A percentile compares a stretch with the other conserved stretches of the same genome.
Evolutionary conservation across 352 stramenopile genomes (phyloP).

Genomic region (Globisporangium canariense): DNA sequence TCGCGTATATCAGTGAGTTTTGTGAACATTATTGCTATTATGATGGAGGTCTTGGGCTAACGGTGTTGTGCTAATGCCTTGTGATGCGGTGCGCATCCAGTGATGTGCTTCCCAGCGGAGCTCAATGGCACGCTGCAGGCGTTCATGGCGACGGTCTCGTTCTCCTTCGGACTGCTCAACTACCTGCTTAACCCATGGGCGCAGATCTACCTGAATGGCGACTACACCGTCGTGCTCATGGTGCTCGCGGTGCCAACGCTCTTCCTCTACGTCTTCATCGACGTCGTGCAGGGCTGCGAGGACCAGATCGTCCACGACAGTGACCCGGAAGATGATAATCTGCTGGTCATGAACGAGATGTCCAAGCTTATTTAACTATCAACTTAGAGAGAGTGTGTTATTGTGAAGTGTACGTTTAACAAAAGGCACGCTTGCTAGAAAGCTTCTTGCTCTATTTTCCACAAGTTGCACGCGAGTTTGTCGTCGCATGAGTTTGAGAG

Average conservation of each 20-base stretch:
- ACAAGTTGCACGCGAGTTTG: too few relatives aligned
- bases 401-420: too few relatives aligned
- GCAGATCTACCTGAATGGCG: constrained; percentile 58
- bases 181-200: constrained; percentile 76
- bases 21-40: not conserved
- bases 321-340: constrained; percentile 18
- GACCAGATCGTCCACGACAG: constrained; percentile 49
- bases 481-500: too few relatives aligned
- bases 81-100: constrained; percentile 22
- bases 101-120: constrained; percentile 78
- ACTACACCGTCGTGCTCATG: constrained; percentile 59
- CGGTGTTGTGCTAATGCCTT: not conserved
- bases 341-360: constrained; percentile 23
- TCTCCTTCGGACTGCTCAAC: constrained; percentile 66
- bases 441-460: too few relatives aligned
- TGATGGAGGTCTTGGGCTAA: not conserved
- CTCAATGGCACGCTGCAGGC: constrained; percentile 77
- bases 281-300: constrained; percentile 56
- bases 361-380: constrained; percentile 42
- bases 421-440: too few relatives aligned
- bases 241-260: constrained; percentile 54
- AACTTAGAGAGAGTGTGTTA: not conserved
- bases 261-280: constrained; percentile 60
- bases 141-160: constrained; percentile 68
- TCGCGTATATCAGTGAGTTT: constrained; percentile 80